Evolutionary conservation across 2,329 filamentous ascomycete species (phyloP).

Genomic region (Fusarium verrucosum): DNA sequence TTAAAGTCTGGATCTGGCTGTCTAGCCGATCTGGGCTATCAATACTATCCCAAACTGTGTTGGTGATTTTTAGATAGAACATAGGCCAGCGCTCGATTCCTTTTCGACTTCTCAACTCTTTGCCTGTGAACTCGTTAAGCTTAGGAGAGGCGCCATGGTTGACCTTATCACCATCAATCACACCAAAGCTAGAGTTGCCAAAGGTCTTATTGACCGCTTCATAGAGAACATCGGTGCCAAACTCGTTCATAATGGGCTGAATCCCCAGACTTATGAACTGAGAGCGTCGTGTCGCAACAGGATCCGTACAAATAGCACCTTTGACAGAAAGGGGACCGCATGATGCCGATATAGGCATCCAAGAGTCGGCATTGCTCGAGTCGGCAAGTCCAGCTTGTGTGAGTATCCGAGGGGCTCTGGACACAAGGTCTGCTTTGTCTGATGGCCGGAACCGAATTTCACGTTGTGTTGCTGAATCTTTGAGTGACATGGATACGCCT

Average conservation of each 20-base stretch:
- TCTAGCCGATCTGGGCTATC: constrained; percentile 54
- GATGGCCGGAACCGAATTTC: constrained; percentile 51
- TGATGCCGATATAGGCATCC: constrained; percentile 76
- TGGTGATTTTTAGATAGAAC: constrained; percentile 79
- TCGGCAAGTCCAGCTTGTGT: constrained; percentile 71
- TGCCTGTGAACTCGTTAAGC: constrained; percentile 58
- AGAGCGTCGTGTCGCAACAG: constrained; percentile 73
- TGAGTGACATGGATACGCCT: constrained; percentile 65
- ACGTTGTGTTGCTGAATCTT: constrained; percentile 57
- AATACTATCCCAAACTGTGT: constrained; percentile 45
- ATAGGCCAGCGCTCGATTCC: constrained; percentile 85
- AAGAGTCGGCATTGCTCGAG: constrained; percentile 62
- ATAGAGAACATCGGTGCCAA: constrained; percentile 73
- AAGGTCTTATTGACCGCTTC: constrained; percentile 83
- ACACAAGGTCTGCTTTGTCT: constrained; percentile 30
- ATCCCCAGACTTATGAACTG: constrained; percentile 88
- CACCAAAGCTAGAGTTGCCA: constrained; percentile 78
- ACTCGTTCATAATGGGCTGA: constrained; percentile 66
- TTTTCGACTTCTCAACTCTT: constrained; percentile 62
- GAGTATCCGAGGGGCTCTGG: constrained; percentile 61
- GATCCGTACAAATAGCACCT: constrained; percentile 76
- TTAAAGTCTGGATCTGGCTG: constrained; percentile 59
- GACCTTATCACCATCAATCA: constrained; percentile 59
- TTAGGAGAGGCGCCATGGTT: constrained; percentile 48
- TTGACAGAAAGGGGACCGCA: constrained; percentile 68